These are phyloP conservation scores for Poteriospumella lacustris DNA, from an alignment of 108 stramenopile genomes.

Conservation along the genomic window DNA sequence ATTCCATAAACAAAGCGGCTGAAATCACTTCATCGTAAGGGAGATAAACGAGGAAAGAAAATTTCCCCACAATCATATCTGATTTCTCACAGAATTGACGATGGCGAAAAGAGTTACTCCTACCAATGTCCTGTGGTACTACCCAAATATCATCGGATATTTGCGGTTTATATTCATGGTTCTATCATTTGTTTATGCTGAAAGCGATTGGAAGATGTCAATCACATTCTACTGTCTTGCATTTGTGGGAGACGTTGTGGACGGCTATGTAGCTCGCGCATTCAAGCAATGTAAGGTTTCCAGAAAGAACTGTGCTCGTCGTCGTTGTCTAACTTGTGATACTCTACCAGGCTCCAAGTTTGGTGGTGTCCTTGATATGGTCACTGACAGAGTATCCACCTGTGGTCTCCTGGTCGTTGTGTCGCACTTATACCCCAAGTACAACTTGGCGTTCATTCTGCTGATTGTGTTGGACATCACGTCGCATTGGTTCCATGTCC, in stretches of 20 bases:
- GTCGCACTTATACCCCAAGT: conserved; percentile 33
- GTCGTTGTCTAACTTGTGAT: neutral
- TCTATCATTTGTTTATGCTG: conserved; percentile 51
- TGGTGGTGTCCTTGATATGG: conserved; percentile 91
- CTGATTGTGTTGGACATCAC: conserved; percentile 47
- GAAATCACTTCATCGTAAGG: too few relatives aligned
- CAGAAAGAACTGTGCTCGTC: neutral
- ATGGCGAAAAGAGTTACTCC: too few relatives aligned
- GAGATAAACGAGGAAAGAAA: too few relatives aligned
- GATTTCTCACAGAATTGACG: too few relatives aligned
- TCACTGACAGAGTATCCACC: conserved; percentile 90
- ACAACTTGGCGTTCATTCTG: conserved; percentile 42
- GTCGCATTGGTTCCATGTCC: conserved; percentile 87
- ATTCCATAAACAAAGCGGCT: too few relatives aligned
- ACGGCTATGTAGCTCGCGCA: conserved; percentile 83
- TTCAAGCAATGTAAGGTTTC: conserved; percentile 63
- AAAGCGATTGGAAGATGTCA: conserved; percentile 51
- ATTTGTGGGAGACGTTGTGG: conserved; percentile 89
- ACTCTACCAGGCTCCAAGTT: conserved; percentile 53
- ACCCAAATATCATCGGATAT: conserved; percentile 92
- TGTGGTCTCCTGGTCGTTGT: conserved; percentile 55
- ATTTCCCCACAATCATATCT: too few relatives aligned
- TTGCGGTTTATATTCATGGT: conserved; percentile 59
- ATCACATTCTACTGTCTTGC: conserved; percentile 70
- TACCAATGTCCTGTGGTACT: conserved; percentile 58